Percentiles rank a stretch among this genome's conserved stretches.
Evolutionary conservation across 2,329 filamentous ascomycete species (phyloP).

Genomic region (Scedosporium minutisporum): DNA sequence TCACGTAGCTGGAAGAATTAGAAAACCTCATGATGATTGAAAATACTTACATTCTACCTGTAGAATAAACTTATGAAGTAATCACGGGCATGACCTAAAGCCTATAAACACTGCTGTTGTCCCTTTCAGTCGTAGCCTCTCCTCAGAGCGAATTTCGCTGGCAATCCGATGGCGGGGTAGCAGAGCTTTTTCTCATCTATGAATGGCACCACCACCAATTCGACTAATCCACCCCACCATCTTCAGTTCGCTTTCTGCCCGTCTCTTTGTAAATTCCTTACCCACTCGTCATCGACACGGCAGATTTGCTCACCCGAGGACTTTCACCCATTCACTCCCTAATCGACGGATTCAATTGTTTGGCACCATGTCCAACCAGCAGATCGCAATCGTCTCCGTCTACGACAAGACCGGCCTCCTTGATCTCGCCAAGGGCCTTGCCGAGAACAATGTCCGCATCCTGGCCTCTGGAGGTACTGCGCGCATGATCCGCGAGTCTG

Average conservation of each 20-base stretch:
- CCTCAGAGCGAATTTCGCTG: not conserved
- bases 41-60: too few species aligned
- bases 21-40: too few species aligned
- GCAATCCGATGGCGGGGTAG: slow-evolving; percentile 3
- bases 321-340: not conserved
- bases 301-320: not conserved
- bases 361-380: slow-evolving; percentile 34
- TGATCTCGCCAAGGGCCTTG: slow-evolving; percentile 83
- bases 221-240: not conserved
- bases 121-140: too few species aligned
- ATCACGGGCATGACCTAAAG: too few species aligned
- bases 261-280: not conserved
- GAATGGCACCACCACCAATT: not conserved
- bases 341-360: not conserved
- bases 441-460: slow-evolving; percentile 82
- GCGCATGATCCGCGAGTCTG: slow-evolving; percentile 92
- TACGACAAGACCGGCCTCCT: slow-evolving; percentile 97
- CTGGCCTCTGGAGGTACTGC: slow-evolving; percentile 92
- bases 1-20: too few species aligned
- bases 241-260: not conserved
- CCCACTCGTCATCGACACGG: not conserved
- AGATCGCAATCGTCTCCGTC: slow-evolving; percentile 87
- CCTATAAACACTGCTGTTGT: too few species aligned
- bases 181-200: slow-evolving; percentile 5
- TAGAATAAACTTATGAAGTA: too few species aligned